Evolutionary conservation across 768 basidiomycete species (phyloP).

Genomic region (Tylopilus subfusipes): DNA sequence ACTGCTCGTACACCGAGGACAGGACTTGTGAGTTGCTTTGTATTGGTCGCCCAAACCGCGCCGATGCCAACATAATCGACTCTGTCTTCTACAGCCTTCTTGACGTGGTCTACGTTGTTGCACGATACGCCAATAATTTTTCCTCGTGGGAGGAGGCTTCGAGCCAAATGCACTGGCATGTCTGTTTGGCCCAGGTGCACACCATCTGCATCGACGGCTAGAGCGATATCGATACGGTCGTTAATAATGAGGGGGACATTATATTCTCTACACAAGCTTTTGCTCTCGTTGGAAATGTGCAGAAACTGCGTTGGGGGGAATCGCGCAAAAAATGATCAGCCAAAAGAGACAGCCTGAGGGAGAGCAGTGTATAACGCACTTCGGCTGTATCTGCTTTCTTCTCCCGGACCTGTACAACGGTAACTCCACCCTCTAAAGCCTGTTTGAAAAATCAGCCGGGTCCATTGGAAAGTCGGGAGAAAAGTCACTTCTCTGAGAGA

Average conservation of each 20-base stretch:
- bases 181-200: conserved; percentile 91
- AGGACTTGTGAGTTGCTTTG: conserved; percentile 66
- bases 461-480: background rate
- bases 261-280: conserved; percentile 71
- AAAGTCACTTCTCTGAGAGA: conserved; percentile 66
- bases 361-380: conserved; percentile 40
- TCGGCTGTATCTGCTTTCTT: conserved; percentile 79
- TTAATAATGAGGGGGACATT: conserved; percentile 83
- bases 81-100: conserved; percentile 54
- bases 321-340: background rate
- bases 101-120: conserved; percentile 62
- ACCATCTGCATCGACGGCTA: conserved; percentile 72
- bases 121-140: conserved; percentile 81
- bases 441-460: conserved; percentile 26
- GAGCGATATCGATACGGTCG: conserved; percentile 82
- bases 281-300: conserved; percentile 64
- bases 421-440: conserved; percentile 85
- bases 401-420: conserved; percentile 86
- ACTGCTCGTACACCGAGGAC: conserved; percentile 72
- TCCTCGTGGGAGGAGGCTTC: conserved; percentile 61
- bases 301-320: conserved; percentile 54
- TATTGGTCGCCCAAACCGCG: conserved; percentile 75
- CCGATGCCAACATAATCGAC: conserved; percentile 91
- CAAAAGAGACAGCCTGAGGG: background rate
- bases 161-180: conserved; percentile 66